Conservation (phyloP, 345 rosid species). For the Excoecaria cochinchinensis region DNA sequence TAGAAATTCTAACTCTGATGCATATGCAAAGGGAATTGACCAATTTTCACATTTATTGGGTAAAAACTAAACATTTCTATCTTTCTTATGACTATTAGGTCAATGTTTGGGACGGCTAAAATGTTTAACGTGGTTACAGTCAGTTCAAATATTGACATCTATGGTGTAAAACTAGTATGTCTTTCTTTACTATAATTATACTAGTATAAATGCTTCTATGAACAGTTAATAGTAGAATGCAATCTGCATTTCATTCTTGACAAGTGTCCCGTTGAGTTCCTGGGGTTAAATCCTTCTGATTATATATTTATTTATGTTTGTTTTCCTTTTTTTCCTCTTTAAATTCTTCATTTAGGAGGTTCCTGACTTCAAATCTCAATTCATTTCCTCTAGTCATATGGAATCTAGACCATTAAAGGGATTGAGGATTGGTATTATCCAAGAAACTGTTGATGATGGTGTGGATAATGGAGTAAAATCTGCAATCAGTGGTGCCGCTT, state of each 20-base stretch:
- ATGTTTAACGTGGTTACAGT: neutral
- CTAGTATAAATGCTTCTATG: neutral
- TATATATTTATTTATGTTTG: neutral
- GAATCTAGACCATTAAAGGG: slow-evolving; percentile 77
- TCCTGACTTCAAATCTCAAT: slow-evolving; percentile 62
- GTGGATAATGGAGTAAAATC: slow-evolving; percentile 73
- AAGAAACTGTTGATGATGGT: slow-evolving; percentile 74
- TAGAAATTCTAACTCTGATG: neutral
- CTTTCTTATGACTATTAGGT: neutral
- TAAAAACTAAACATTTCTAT: neutral
- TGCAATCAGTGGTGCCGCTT: slow-evolving; percentile 61
- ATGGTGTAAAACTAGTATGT: neutral
- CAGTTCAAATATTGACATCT: neutral
- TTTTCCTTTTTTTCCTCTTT: too few species aligned
- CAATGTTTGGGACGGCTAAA: neutral
- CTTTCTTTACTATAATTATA: neutral
- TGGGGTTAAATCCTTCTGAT: neutral
- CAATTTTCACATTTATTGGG: neutral
- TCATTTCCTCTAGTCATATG: slow-evolving; percentile 37
- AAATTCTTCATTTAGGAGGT: slow-evolving; percentile 50
- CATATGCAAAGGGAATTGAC: neutral
- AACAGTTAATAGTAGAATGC: neutral
- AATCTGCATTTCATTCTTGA: neutral
- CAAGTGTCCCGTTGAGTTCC: neutral
- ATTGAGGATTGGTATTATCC: slow-evolving; percentile 74